Base-by-base conservation (phyloP, 257 asterid genomes). In the Phtheirospermum japonicum region DNA sequence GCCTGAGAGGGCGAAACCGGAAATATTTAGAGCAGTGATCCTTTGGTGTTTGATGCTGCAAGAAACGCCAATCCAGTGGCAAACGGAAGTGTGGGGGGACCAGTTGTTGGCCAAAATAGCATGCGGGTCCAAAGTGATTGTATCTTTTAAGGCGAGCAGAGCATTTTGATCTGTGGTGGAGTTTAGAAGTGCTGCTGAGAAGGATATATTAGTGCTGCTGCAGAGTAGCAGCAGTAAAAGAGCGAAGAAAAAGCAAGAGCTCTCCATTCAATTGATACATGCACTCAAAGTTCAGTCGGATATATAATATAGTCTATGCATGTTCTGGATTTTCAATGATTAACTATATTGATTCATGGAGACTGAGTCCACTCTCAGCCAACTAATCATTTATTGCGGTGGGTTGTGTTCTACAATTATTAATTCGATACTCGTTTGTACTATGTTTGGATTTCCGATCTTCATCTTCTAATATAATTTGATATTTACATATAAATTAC, bases 61-160 rank as follows among this genome's bases (percentile, higher is more conserved):
- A 13, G 76, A 18, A 53, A 83, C 74, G 0, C 81, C 83, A 8
- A 36, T 33, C 86, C 83, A 81, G 7, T 45, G 14, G 30, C 84
- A 76, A n/a, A 66, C 12, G 8, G 72, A 32, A 2, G 23, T 51
- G 11, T 55, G 36, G 9, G 61, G 42, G 2, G 56, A 49, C 73
- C 73, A 68, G 36, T 70, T 74, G 9, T 33, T 4, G n/a, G 72
- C 16, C 9, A 70, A 5, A 9, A 48, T 20, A 4, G 13, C 13
- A 1, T 17, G 0, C 43, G 80, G 74, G 67, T 76, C 75, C 18
- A 69, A 74, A 48, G 62, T 67, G 40, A 71, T 57, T 13, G 12
- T 7, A 5, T 66, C 39, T 70, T 46, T 72, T 67, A 82, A 75
- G 19, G 71, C 75, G 19, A 70, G 45, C 37, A 82, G 79, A 6